Evolutionary conservation across 371 early-diverging fungal species (phyloP).

Genomic region (Mucor saturninus): DNA sequence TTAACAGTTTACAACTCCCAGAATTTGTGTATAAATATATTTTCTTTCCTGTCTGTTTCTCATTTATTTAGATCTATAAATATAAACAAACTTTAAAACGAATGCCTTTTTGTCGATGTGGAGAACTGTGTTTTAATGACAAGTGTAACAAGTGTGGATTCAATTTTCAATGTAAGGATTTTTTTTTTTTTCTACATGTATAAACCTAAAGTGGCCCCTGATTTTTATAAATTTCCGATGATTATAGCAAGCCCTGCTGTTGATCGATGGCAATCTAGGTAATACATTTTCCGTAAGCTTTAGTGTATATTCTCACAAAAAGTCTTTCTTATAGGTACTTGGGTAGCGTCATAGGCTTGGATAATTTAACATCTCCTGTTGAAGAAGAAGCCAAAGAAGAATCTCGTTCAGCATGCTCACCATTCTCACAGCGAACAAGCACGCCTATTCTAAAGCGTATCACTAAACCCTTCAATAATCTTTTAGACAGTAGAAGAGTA

Average conservation of each 20-base stretch:
- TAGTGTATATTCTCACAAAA: not conserved
- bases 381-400: conserved; percentile 9
- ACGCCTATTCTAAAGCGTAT: conserved; percentile 16
- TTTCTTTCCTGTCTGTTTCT: not conserved
- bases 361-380: conserved; percentile 2
- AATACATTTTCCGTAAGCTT: not conserved
- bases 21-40: no score
- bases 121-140: conserved; percentile 36
- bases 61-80: not conserved
- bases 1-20: no score
- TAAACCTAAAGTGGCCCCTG: not conserved
- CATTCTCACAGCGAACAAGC: conserved; percentile 9
- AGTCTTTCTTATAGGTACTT: conserved; percentile 4
- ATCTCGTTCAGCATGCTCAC: conserved; percentile 1
- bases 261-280: conserved; percentile 32
- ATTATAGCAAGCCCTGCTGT: conserved; percentile 2
- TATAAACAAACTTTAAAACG: conserved; percentile 4
- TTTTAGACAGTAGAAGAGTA: conserved; percentile 12
- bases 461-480: conserved; percentile 13
- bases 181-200: not conserved
- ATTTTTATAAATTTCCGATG: not conserved
- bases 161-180: conserved; percentile 22
- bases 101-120: conserved; percentile 51
- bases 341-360: conserved; percentile 20
- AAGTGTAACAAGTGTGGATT: conserved; percentile 42